Percentiles rank a stretch among this genome's conserved stretches.
Evolutionary conservation across 257 asterid species (phyloP).

Genomic region (Pogostemon cablin): DNA sequence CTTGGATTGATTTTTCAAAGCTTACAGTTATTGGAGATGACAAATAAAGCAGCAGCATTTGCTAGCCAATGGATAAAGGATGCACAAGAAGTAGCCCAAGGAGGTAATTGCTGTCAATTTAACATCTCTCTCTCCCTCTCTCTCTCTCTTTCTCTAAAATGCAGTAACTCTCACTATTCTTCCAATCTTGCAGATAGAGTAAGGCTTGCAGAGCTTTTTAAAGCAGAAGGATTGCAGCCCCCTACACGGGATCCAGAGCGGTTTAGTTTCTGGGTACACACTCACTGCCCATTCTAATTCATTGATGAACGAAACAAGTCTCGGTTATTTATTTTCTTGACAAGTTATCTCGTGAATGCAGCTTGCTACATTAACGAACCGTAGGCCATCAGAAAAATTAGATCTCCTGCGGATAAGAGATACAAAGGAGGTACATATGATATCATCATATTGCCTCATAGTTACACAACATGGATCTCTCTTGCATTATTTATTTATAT

Average conservation of each 20-base stretch:
- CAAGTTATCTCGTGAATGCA: conserved; percentile 45
- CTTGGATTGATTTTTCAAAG: conserved; percentile 31
- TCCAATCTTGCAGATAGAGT: conserved; percentile 60
- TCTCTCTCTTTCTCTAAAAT: background rate
- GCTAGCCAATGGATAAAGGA: conserved; percentile 76
- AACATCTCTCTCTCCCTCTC: background rate
- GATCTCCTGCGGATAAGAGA: conserved; percentile 81
- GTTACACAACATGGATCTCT: background rate
- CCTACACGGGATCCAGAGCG: conserved; percentile 76
- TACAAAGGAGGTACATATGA: conserved; percentile 67
- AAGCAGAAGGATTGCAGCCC: conserved; percentile 93
- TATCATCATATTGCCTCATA: background rate
- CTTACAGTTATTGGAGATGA: conserved; percentile 74
- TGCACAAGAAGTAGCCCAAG: conserved; percentile 82
- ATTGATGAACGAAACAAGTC: background rate
- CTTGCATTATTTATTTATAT: background rate
- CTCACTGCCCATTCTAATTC: conserved; percentile 24
- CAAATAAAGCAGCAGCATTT: conserved; percentile 60
- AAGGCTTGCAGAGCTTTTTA: conserved; percentile 80
- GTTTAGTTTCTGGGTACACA: conserved; percentile 94
- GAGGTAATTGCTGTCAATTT: conserved; percentile 51
- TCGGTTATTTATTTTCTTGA: background rate
- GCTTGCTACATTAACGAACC: conserved; percentile 75
- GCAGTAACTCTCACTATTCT: conserved; percentile 12
- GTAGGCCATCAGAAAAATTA: conserved; percentile 88